A percentile compares a stretch with the other conserved stretches of the same genome.
Conservation (phyloP, 208 protist genomes). For the Trypanosoma brucei region DNA sequence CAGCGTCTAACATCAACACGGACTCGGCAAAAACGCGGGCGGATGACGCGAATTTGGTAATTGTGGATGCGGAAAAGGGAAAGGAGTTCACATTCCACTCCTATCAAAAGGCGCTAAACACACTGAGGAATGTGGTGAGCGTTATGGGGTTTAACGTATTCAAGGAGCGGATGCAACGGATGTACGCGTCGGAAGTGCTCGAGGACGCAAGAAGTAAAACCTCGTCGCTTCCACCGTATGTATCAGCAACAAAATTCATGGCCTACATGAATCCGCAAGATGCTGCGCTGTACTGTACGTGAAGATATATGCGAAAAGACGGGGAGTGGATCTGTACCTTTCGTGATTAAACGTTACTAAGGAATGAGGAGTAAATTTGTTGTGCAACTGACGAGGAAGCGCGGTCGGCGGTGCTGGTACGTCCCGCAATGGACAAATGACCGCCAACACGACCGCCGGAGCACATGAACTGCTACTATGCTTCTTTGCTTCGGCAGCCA, state of each 20-base stretch:
- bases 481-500: no score
- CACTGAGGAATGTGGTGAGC: conserved; percentile 31
- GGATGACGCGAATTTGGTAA: not conserved
- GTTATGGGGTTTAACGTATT: conserved; percentile 38
- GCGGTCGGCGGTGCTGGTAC: no score
- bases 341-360: no score
- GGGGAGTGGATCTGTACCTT: no score
- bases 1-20: not conserved
- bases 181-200: conserved; percentile 30
- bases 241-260: conserved; percentile 18
- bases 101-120: conserved; percentile 52
- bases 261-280: conserved; percentile 11
- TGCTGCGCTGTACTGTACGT: not conserved
- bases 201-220: conserved; percentile 10
- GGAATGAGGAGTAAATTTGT: no score
- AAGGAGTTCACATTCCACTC: conserved; percentile 67
- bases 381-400: no score
- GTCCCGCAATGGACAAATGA: no score
- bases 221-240: conserved; percentile 11
- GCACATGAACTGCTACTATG: no score
- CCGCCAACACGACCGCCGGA: no score
- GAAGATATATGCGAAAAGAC: no score
- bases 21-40: not conserved
- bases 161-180: conserved; percentile 18
- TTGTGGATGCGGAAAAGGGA: conserved; percentile 41